Conservation (phyloP, 192 early-diverging fungal species). For the Backusella westeae region DNA sequence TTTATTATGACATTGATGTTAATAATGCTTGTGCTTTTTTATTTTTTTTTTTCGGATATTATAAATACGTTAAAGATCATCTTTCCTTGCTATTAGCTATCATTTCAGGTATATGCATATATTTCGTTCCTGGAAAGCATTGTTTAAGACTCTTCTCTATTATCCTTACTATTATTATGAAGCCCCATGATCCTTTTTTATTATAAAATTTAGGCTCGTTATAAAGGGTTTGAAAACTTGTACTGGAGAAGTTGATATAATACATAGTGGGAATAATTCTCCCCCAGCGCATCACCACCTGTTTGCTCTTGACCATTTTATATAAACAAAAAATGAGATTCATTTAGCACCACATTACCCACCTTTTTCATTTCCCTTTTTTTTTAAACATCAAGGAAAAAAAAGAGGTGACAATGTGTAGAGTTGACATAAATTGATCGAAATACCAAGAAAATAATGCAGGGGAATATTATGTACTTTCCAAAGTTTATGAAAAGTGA, state of each 20-base stretch:
- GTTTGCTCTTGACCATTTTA: neutral
- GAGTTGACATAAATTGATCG: neutral
- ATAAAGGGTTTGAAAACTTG: neutral
- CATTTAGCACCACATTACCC: too few species aligned
- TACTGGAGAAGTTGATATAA: neutral
- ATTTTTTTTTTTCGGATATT: neutral
- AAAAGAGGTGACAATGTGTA: neutral
- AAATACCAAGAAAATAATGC: neutral
- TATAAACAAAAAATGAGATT: neutral
- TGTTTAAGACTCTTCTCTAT: too few species aligned
- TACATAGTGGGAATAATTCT: neutral
- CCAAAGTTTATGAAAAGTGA: neutral
- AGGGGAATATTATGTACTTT: neutral
- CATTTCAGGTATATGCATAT: too few species aligned
- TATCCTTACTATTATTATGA: too few species aligned
- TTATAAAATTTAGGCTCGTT: neutral
- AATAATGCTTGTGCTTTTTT: neutral
- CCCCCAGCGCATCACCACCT: neutral
- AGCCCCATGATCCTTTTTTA: neutral
- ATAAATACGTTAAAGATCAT: neutral
- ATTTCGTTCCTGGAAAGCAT: too few species aligned
- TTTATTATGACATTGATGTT: neutral
- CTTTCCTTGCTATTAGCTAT: too few species aligned
- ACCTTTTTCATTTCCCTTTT: too few species aligned
- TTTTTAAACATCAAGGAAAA: too few species aligned